phyloP scores from a whole-genome alignment of 805 yeast species.

The Priceomyces carsonii region DNA sequence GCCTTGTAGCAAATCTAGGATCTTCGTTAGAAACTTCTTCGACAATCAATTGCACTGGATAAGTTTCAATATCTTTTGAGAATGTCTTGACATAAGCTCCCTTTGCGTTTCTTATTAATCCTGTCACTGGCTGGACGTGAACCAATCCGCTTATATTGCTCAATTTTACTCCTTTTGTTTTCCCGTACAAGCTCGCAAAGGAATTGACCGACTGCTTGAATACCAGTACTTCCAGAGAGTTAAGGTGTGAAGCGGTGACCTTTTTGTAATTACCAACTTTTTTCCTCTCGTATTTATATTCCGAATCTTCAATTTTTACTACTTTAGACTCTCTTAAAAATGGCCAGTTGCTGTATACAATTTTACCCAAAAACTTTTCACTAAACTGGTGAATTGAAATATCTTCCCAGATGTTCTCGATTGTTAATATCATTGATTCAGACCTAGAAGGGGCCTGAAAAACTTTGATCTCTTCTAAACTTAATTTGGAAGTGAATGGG shows the following conservation, averaged over 20 bases:
- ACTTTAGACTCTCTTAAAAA: slow-evolving; percentile 79
- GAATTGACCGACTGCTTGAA: slow-evolving; percentile 41
- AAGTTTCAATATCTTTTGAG: slow-evolving; percentile 49
- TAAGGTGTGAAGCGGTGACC: slow-evolving; percentile 34
- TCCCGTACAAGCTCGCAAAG: slow-evolving; percentile 45
- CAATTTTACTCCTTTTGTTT: slow-evolving; percentile 61
- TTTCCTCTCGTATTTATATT: slow-evolving; percentile 45
- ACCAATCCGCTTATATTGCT: slow-evolving; percentile 59
- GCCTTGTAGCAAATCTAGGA: slow-evolving; percentile 66
- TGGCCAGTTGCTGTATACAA: slow-evolving; percentile 89
- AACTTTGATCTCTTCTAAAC: slow-evolving; percentile 64
- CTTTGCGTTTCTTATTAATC: slow-evolving; percentile 60
- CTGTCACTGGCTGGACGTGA: slow-evolving; percentile 74
- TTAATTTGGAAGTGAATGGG: slow-evolving; percentile 56
- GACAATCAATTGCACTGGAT: slow-evolving; percentile 82
- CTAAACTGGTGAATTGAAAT: slow-evolving; percentile 65
- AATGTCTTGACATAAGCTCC: slow-evolving; percentile 85
- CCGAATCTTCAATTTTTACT: slow-evolving; percentile 57
- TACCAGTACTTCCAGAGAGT: slow-evolving; percentile 45
- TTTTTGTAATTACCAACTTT: slow-evolving; percentile 28
- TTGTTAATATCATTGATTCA: slow-evolving; percentile 70
- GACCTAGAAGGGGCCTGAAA: slow-evolving; percentile 86
- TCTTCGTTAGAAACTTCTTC: slow-evolving; percentile 74
- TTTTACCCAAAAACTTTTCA: slow-evolving; percentile 56
- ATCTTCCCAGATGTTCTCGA: slow-evolving; percentile 57